Evolutionary conservation across 495 filamentous ascomycete genomes (phyloP), one percentile per base, ranked within the genome.

Genomic region (Eremomyces bilateralis): DNA sequence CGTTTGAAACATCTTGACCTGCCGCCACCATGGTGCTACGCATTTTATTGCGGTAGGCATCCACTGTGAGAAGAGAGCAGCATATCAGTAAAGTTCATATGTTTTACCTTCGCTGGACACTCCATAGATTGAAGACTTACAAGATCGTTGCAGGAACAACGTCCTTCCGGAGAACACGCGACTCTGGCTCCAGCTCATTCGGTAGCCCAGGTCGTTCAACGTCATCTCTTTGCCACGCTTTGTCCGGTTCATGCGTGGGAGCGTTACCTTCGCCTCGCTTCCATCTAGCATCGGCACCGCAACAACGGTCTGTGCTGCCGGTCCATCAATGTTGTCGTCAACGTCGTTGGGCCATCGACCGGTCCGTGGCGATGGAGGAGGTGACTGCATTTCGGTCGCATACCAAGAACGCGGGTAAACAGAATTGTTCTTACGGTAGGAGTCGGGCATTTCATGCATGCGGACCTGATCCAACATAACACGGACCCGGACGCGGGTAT

Each of bases 171-270:
- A 67, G 57, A 94, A 94, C 1, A 81, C 73, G 29, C 84, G 64
- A 49, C 80, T 82, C 55, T 93, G 84, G 33, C 78, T 69, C 88
- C 88, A 97, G 29, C 76, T 80, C 73, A 97, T 90, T 12, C 85
- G 68, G 47, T 90, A 94, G 0, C 82, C 88, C 31, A 95, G 51
- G 48, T 95, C 83, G 47, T 97, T 97, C 42, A 97, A 50, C 32
- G 76, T 59, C 3, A 82, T 67, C 49, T 97, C 85, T 54, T 80
- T 84, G 28, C 60, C 67, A 32, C 78, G 68, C 34, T 68, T 65
- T 28, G 61, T 56, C 35, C 63, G 64, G 15, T 70, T 69, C 42
- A 83, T 64, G 29, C 69, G 62, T 15, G 85, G 84, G 15, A 85
- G 73, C 0, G 70, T 65, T 24, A 90, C 59, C 33, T 75, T 68